Base-by-base conservation (phyloP, 2,329 filamentous ascomycete species). In the Pyricularia sp. region DNA sequence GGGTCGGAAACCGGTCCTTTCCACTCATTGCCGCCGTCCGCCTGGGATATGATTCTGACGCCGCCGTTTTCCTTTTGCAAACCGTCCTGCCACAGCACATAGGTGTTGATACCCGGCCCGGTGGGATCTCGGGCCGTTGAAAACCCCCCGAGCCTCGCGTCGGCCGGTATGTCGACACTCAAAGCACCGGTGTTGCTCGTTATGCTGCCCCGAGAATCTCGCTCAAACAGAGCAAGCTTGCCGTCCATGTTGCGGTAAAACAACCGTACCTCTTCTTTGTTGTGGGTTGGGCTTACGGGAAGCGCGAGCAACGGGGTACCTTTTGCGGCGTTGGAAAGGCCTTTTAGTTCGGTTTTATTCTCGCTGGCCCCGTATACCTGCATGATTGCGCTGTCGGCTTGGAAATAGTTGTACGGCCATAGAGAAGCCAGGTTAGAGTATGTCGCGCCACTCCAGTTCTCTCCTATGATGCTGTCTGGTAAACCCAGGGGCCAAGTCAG, bases 21-120 rank as follows among this genome's bases (percentile, higher is more conserved):
- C 55, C 55, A 59, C 7, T 26, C 23, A 1, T 26, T 12, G n/a
- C 9, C 20, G n/a, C 55, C 55, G n/a, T 26, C n/a, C 55, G 55
- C 11, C 55, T 66, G 64, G 31, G 64, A 66, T 4, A 66, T 14
- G 64, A 66, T 11, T 20, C 31, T 66, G 11, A 66, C 11, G 17
- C 64, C 31, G 17, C 64, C 64, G 30, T 66, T 50, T 23, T 33
- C 23, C 14, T 10, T 25, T n/a, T 71, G 70, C 30, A 30, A 59
- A 26, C 66, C 69, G 64, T 75, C 74, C 63, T 75, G 73, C 20
- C 74, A 74, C 14, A 73, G 59, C 25, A 75, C 68, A 67, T 70
- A 73, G 3, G 71, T 74, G 68, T 74, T 72, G 14, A 73, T 71
- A 6, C 55, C 55, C 7, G n/a, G n/a, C n/a, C 55, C 55, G 14